Conservation (phyloP, 768 basidiomycete genomes). For the Pleurotus cornucopiae region DNA sequence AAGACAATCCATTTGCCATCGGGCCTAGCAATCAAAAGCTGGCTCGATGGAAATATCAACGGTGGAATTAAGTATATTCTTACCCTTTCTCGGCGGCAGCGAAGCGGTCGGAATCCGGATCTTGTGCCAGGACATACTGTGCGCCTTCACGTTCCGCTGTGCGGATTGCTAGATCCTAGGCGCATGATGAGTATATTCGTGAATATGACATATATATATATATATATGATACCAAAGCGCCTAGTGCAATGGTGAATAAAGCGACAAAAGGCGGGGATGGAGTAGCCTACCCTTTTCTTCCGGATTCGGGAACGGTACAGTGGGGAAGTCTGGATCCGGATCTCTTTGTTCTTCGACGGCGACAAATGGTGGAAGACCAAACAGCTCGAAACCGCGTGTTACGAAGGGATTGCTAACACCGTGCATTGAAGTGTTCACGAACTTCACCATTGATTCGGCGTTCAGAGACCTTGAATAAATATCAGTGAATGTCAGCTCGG, state of each 20-base stretch:
- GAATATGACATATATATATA: neutral
- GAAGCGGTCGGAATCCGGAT: conserved; percentile 86
- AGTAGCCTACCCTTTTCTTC: conserved; percentile 71
- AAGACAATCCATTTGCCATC: conserved; percentile 65
- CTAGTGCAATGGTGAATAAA: conserved; percentile 23
- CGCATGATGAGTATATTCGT: neutral
- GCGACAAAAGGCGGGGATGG: conserved; percentile 14
- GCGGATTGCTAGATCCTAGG: conserved; percentile 67
- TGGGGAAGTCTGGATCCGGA: conserved; percentile 85
- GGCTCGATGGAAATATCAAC: conserved; percentile 9
- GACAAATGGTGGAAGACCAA: conserved; percentile 55
- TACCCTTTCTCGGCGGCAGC: conserved; percentile 70
- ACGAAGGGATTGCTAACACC: conserved; percentile 76
- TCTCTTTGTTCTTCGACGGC: conserved; percentile 62
- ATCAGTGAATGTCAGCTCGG: neutral
- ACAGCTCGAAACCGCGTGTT: conserved; percentile 48
- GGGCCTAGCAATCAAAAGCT: conserved; percentile 21
- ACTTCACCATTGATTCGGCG: conserved; percentile 37
- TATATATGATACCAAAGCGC: conserved; percentile 37
- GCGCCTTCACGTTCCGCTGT: conserved; percentile 53
- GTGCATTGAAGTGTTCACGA: conserved; percentile 90
- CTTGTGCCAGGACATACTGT: conserved; percentile 77
- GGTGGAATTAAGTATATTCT: conserved; percentile 6
- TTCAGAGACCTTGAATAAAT: conserved; percentile 30
- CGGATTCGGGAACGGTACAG: conserved; percentile 83